Percentiles rank a stretch among this genome's conserved stretches.
phyloP scores from a whole-genome alignment of 176 grass and related monocot species.

The Triticum dicoccoides region DNA sequence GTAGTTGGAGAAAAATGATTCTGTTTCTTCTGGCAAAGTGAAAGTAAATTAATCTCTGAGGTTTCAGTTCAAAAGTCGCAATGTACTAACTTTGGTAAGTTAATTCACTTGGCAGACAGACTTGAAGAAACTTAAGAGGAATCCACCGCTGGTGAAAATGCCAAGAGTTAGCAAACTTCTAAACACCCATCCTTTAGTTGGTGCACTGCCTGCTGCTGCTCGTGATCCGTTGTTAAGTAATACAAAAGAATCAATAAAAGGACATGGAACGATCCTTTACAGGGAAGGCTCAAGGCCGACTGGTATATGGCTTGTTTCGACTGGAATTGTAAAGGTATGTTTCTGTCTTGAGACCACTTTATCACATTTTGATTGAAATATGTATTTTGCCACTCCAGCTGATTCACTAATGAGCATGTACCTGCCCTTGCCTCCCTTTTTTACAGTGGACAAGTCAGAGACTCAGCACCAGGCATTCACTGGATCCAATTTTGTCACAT shows the following conservation, averaged over 20 bases:
- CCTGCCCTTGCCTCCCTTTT: not conserved
- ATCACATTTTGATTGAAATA: not conserved
- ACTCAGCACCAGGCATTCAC: constrained; percentile 65
- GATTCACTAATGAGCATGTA: constrained; percentile 12
- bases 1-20: constrained; percentile 38
- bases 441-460: constrained; percentile 72
- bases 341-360: not conserved
- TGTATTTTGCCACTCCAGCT: not conserved
- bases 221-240: constrained; percentile 58
- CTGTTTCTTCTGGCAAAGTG: not conserved
- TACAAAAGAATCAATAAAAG: constrained; percentile 69
- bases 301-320: constrained; percentile 84
- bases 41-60: not conserved
- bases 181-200: constrained; percentile 71
- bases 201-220: constrained; percentile 54
- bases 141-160: constrained; percentile 95
- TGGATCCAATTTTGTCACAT: constrained; percentile 87
- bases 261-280: constrained; percentile 53
- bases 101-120: constrained; percentile 70
- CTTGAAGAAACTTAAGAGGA: constrained; percentile 83
- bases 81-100: constrained; percentile 21
- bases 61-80: not conserved
- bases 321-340: constrained; percentile 81
- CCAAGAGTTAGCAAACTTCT: constrained; percentile 73
- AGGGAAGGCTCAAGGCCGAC: constrained; percentile 71